Conservation (phyloP, 805 yeast genomes). For the Zygoascus flipseniorum region DNA sequence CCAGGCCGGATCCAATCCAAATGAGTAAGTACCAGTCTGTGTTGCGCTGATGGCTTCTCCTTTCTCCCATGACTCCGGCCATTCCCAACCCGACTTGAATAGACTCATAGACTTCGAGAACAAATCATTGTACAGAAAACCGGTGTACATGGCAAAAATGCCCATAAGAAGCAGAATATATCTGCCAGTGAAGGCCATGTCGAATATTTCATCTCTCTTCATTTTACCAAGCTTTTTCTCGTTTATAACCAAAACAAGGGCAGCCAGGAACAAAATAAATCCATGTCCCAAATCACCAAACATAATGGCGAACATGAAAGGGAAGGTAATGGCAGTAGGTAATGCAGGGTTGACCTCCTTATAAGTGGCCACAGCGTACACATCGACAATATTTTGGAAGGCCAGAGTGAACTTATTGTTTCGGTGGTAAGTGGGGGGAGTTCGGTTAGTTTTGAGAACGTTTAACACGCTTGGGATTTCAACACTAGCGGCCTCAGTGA, state of each 20-base stretch:
- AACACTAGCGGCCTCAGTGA: conserved; percentile 41
- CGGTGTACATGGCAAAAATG: conserved; percentile 88
- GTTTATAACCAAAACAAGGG: conserved; percentile 58
- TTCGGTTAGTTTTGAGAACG: conserved; percentile 62
- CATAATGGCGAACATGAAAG: conserved; percentile 98
- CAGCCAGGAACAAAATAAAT: conserved; percentile 67
- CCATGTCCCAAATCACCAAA: conserved; percentile 99
- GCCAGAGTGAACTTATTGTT: conserved; percentile 93
- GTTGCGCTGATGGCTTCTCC: conserved; percentile 67
- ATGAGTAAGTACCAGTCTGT: conserved; percentile 58
- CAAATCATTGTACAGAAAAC: conserved; percentile 85
- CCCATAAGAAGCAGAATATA: conserved; percentile 92
- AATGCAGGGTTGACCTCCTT: conserved; percentile 94
- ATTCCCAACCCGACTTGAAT: conserved; percentile 86
- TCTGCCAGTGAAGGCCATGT: conserved; percentile 92
- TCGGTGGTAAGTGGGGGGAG: conserved; percentile 92
- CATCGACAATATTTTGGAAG: conserved; percentile 89
- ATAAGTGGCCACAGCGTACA: conserved; percentile 89
- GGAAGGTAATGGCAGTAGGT: conserved; percentile 91
- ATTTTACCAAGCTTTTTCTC: conserved; percentile 61
- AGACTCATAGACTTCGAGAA: conserved; percentile 86
- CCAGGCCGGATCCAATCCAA: conserved; percentile 94
- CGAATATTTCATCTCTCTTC: conserved; percentile 87
- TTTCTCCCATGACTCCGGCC: conserved; percentile 67
- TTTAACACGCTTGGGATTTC: conserved; percentile 42